Base-by-base conservation (phyloP, 2,329 filamentous ascomycete species). In the Mariannaea elegans region DNA sequence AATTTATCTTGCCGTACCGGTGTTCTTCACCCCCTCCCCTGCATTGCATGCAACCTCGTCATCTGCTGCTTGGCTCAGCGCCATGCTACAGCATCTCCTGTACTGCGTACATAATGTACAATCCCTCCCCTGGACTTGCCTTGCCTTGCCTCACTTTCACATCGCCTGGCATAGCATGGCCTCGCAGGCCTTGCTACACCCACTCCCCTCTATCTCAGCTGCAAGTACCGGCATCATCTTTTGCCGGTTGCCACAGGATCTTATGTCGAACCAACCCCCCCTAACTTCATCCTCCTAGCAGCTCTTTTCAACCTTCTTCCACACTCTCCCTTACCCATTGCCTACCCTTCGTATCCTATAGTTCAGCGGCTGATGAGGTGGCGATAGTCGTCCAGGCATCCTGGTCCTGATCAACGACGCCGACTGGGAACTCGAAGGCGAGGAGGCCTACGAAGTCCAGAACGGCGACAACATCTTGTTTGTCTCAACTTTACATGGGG, bases 371-470 rank as follows among this genome's bases (percentile, higher is more conserved):
- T 74, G 60, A 69, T 68, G 42, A 51, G 21, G 61, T 70, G 73
- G 51, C 71, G 66, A 61, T 68, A 98, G 94, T 61, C 93, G 95
- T 52, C 95, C 95, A 5, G 95, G 95, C 3, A 97, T 99, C 75
- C 86, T 99, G 41, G 94, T 97, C 24, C 84, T 99, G 57, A 97
- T 99, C 76, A 99, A 99, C 74, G 95, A 99, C 70, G 92, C 93
- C 23, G 95, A 99, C 76, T 99, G 95, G 95, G 95, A 98, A 77
- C 86, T 99, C 12, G 95, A 98, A 78, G 95, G 94, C 16, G 94
- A 98, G 78, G 93, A 95, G 73, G 85, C 88, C 66, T 98, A 98
- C 74, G 89, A 93, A 77, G 79, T 99, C 58, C 88, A 94, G 77
- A 78, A 82, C 62, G 86, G 88, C 59, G 95, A 99, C 80, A 94